A percentile compares a stretch with the other conserved stretches of the same genome.
These are phyloP conservation scores for Trametes maxima DNA, from an alignment of 768 basidiomycete species.

Conservation along the genomic window DNA sequence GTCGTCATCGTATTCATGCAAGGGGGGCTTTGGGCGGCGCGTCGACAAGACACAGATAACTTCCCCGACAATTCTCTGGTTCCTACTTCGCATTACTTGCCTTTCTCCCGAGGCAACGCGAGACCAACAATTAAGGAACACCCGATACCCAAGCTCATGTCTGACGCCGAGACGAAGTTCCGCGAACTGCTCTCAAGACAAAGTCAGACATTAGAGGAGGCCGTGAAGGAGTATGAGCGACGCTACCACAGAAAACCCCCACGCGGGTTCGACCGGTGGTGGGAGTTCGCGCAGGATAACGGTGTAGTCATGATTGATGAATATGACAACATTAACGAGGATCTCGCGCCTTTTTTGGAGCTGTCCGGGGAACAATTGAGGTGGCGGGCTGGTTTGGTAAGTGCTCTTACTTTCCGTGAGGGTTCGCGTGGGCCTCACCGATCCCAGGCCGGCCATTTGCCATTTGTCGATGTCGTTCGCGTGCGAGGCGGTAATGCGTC, in stretches of 20 bases:
- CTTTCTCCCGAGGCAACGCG: constrained; percentile 21
- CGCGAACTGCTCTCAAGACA: constrained; percentile 67
- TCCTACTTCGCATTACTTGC: constrained; percentile 27
- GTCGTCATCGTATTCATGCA: constrained; percentile 36
- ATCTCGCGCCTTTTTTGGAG: constrained; percentile 85
- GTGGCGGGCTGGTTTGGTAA: constrained; percentile 59
- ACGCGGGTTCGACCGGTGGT: constrained; percentile 91
- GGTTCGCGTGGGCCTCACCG: not conserved
- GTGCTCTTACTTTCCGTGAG: constrained; percentile 26
- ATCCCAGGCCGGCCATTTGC: constrained; percentile 68
- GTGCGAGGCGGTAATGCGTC: constrained; percentile 63
- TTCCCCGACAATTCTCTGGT: constrained; percentile 31
- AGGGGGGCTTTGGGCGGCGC: constrained; percentile 38
- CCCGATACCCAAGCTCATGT: constrained; percentile 85
- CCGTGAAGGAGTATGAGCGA: constrained; percentile 79
- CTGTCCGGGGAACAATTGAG: constrained; percentile 74
- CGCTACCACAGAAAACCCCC: constrained; percentile 84
- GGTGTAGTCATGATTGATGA: constrained; percentile 85
- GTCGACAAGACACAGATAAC: constrained; percentile 24
- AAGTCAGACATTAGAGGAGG: constrained; percentile 76
- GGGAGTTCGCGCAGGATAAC: constrained; percentile 72
- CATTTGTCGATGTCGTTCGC: constrained; percentile 88
- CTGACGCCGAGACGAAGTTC: constrained; percentile 78
- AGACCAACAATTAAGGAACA: constrained; percentile 47
- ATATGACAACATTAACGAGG: constrained; percentile 77